phyloP scores from a whole-genome alignment of 129 eudicot genomes.

The Flaveria brownii region DNA sequence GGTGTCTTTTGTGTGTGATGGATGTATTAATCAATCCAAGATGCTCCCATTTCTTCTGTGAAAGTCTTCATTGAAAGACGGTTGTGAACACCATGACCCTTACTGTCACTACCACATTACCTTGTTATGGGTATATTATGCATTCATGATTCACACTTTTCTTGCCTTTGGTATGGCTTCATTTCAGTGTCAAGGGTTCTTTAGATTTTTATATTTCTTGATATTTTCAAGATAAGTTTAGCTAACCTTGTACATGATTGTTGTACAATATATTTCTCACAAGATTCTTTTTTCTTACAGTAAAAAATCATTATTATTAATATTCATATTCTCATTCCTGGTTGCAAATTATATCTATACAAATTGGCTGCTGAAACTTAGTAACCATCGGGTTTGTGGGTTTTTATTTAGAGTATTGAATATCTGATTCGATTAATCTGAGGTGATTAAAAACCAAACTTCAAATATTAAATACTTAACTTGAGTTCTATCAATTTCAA shows the following conservation, averaged over 20 bases:
- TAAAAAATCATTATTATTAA: not conserved
- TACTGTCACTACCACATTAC: constrained; percentile 34
- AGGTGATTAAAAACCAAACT: too few species aligned
- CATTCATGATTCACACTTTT: constrained; percentile 32
- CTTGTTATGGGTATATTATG: constrained; percentile 24
- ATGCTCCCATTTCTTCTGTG: constrained; percentile 41
- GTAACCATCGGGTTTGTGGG: too few species aligned
- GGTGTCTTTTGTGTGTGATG: constrained; percentile 23
- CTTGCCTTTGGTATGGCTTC: constrained; percentile 17
- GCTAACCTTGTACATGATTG: not conserved
- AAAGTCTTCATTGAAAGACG: constrained; percentile 29
- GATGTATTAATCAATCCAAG: constrained; percentile 40
- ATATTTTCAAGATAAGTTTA: not conserved
- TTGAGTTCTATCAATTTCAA: too few species aligned
- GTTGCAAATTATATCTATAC: too few species aligned
- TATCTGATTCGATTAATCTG: too few species aligned
- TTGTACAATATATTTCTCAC: not conserved
- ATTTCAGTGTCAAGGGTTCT: not conserved
- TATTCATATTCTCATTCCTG: too few species aligned
- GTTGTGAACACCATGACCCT: constrained; percentile 35
- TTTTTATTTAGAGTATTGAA: too few species aligned
- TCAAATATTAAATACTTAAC: too few species aligned
- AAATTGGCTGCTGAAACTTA: too few species aligned
- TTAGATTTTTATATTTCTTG: not conserved
- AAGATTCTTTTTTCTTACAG: not conserved